Evolutionary conservation across 2,329 filamentous ascomycete species (phyloP).

Genomic region (Bipolaris bicolor): DNA sequence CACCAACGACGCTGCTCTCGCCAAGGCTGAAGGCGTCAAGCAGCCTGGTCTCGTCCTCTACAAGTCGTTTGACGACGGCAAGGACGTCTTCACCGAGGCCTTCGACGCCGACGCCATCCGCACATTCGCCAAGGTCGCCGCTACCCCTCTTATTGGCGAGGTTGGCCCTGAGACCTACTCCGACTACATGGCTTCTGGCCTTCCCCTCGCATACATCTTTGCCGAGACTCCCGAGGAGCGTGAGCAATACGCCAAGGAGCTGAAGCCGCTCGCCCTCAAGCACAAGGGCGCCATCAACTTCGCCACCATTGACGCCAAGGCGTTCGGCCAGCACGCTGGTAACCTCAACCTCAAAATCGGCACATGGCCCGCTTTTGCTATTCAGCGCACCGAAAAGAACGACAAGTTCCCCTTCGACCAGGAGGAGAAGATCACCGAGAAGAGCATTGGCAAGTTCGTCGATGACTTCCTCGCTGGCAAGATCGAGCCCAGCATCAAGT

Average conservation of each 20-base stretch:
- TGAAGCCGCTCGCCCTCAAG: conserved; percentile 89
- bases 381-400: conserved; percentile 95
- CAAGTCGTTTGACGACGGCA: conserved; percentile 98
- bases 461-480: conserved; percentile 85
- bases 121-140: conserved; percentile 80
- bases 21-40: conserved; percentile 88
- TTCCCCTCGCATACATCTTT: conserved; percentile 98
- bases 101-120: conserved; percentile 82
- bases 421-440: conserved; percentile 75
- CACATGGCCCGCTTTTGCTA: conserved; percentile 96
- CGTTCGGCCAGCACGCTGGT: conserved; percentile 90
- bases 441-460: conserved; percentile 80
- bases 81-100: conserved; percentile 79
- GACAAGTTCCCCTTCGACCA: conserved; percentile 95
- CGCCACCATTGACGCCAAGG: conserved; percentile 92
- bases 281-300: conserved; percentile 96
- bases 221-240: conserved; percentile 91
- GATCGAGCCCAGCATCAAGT: conserved; percentile 96
- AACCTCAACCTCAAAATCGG: conserved; percentile 97
- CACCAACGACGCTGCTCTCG: conserved; percentile 80
- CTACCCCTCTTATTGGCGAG: conserved; percentile 91
- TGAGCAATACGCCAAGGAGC: conserved; percentile 72
- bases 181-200: conserved; percentile 87
- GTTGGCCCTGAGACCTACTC: conserved; percentile 97
- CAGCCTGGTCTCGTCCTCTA: conserved; percentile 89